These are phyloP conservation scores for Alectoria sarmentosa DNA, from an alignment of 495 filamentous ascomycete species.

Conservation along the genomic window DNA sequence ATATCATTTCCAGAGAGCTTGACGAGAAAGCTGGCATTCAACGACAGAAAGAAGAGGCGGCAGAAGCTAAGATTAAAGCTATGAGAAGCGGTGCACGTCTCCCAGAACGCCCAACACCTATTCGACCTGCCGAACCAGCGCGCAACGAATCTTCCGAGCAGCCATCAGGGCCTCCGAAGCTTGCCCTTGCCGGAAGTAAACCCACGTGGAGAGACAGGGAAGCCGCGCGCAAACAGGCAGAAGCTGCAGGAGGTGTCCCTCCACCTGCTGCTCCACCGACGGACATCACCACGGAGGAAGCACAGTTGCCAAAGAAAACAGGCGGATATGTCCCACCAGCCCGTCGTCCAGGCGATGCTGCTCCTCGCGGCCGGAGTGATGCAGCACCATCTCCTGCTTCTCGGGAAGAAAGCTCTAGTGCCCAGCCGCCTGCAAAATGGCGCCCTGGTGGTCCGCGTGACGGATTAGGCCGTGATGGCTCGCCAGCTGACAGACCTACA, in stretches of 20 bases:
- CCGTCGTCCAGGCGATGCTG: slow-evolving; percentile 31
- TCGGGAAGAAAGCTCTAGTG: slow-evolving; percentile 18
- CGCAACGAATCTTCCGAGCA: slow-evolving; percentile 51
- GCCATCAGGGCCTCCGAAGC: slow-evolving; percentile 54
- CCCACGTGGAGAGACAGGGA: slow-evolving; percentile 80
- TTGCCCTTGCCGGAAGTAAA: slow-evolving; percentile 58
- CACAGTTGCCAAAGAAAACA: slow-evolving; percentile 31
- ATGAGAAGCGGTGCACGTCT: slow-evolving; percentile 19
- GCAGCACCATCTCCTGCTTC: slow-evolving; percentile 19
- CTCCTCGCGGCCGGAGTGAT: slow-evolving; percentile 24
- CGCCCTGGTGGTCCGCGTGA: slow-evolving; percentile 22
- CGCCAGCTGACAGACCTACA: slow-evolving; percentile 22
- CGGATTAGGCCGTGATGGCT: slow-evolving; percentile 23
- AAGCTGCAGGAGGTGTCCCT: slow-evolving; percentile 27
- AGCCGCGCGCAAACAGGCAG: slow-evolving; percentile 50
- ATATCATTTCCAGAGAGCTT: slow-evolving; percentile 43
- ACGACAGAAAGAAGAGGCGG: slow-evolving; percentile 62
- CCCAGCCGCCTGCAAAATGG: slow-evolving; percentile 24
- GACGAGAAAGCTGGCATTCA: slow-evolving; percentile 60
- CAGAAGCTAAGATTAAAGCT: slow-evolving; percentile 50
- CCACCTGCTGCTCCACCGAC: slow-evolving; percentile 31
- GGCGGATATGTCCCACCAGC: slow-evolving; percentile 48
- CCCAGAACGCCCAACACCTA: slow-evolving; percentile 31
- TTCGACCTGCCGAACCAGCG: slow-evolving; percentile 21
- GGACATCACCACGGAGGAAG: slow-evolving; percentile 32